Evolutionary conservation across 1,284 basidiomycete genomes (phyloP).

Genomic region (Boletus semigastroideus): DNA sequence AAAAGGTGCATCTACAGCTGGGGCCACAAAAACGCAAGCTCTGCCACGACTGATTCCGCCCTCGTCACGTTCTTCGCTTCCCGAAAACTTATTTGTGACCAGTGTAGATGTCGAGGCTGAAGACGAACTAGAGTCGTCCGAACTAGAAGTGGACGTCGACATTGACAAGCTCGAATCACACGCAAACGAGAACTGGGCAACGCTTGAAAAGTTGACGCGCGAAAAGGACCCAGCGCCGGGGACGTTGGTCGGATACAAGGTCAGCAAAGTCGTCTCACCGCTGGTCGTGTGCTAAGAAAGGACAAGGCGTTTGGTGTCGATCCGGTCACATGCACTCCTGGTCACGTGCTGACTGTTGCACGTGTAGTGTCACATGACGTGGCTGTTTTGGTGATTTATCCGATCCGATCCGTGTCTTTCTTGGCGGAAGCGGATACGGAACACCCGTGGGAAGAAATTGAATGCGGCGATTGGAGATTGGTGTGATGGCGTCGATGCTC

Average conservation of each 20-base stretch:
- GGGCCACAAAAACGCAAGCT: conserved; percentile 11
- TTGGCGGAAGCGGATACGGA: neutral
- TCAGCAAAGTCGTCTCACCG: neutral
- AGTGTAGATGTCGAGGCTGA: conserved; percentile 35
- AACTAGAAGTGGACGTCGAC: neutral
- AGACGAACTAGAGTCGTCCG: conserved; percentile 3
- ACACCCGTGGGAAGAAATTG: conserved; percentile 24
- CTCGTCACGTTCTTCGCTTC: conserved; percentile 35
- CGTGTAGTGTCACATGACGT: conserved; percentile 10
- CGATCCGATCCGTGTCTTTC: conserved; percentile 16
- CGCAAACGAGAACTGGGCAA: conserved; percentile 17
- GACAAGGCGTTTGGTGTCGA: conserved; percentile 23
- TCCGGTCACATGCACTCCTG: conserved; percentile 29
- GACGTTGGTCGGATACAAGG: conserved; percentile 28
- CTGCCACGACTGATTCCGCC: conserved; percentile 57
- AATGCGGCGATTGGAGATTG: conserved; percentile 16
- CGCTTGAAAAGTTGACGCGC: conserved; percentile 11
- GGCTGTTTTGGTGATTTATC: conserved; percentile 11
- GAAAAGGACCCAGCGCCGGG: neutral
- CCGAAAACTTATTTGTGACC: conserved; percentile 34
- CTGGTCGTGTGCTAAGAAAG: neutral
- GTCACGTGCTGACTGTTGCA: conserved; percentile 19
- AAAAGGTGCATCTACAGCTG: conserved; percentile 4
- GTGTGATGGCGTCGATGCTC: conserved; percentile 7
- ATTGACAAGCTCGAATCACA: conserved; percentile 10